Evolutionary conservation across 1,139 yeast genomes (phyloP).

Genomic region (Kodamaea alishanica): DNA sequence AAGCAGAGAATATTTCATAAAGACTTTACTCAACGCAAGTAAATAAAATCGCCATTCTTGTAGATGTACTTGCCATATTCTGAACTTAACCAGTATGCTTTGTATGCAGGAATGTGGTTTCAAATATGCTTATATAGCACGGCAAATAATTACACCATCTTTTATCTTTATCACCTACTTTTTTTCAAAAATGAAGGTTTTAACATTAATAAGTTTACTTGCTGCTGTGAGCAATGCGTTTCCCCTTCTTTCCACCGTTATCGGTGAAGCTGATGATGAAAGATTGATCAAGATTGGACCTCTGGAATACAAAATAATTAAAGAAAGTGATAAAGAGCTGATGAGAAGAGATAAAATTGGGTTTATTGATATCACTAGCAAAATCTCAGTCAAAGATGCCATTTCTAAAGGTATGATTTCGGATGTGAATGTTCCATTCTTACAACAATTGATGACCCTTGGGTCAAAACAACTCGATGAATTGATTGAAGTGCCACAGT

Average conservation of each 20-base stretch:
- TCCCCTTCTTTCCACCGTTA: conserved; percentile 14
- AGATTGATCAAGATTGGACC: conserved; percentile 41
- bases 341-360: conserved; percentile 52
- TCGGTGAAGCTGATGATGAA: conserved; percentile 12
- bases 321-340: conserved; percentile 55
- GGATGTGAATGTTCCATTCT: conserved; percentile 5
- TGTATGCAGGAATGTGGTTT: too few species aligned
- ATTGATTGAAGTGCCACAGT: conserved; percentile 32
- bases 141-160: too few species aligned
- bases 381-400: conserved; percentile 35
- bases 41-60: too few species aligned
- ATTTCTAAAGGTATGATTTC: conserved; percentile 27
- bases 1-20: too few species aligned
- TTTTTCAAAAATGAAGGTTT: too few species aligned
- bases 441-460: conserved; percentile 16
- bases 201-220: too few species aligned
- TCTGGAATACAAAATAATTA: conserved; percentile 36
- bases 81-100: too few species aligned
- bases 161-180: too few species aligned
- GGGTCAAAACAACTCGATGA: conserved; percentile 34
- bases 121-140: too few species aligned
- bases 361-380: conserved; percentile 70
- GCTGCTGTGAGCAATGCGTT: conserved; percentile 10
- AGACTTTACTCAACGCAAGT: too few species aligned
- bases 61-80: too few species aligned